Base-by-base conservation (phyloP, 306 rosid species). In the Malus fusca region DNA sequence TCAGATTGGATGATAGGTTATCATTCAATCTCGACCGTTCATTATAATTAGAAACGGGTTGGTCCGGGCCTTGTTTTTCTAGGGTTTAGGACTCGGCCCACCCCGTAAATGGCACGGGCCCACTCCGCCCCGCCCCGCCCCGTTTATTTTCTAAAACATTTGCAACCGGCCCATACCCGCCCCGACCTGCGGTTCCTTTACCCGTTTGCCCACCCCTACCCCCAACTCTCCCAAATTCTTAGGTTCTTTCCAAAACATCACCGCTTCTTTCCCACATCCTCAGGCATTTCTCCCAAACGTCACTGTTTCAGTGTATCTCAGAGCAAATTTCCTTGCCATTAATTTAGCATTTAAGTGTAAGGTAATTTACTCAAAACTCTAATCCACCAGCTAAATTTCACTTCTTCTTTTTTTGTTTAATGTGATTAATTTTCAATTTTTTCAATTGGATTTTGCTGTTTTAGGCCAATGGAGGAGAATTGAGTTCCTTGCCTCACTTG, bases 401-500 rank as follows among this genome's bases (percentile, higher is more conserved):
- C 25, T 25, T 59, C 15, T 59, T 40, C n/a, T 9, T 40, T 9
- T 40, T 2, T 71, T 37, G 40, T 17, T 81, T 35, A 35, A 35
- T 6, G 37, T 35, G 37, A 35, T 35, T 35, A 35, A 1, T 31
- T 31, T 31, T 31, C 6, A 4, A 4, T 31, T 35, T 35, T 35
- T 35, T 5, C 37, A 35, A 35, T 35, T 5, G 37, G 77, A 63
- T 82, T 76, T 75, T 35, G 40, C 66, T 71, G 5, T 42, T 72
- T 64, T 35, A 88, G 93, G 82, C 77, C 64, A 55, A 77, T 46
- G 89, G 85, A 65, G 87, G 75, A 77, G 84, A 83, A 73, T 79
- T 84, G 79, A 87, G 85, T 69, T 83, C 55, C 68, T 71, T 92
- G 66, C 97, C 97, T 13, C 85, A 80, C 79, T 70, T 92, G 75